phyloP scores from a whole-genome alignment of 1,139 yeast genomes.

The Hansenula lynferdii region DNA sequence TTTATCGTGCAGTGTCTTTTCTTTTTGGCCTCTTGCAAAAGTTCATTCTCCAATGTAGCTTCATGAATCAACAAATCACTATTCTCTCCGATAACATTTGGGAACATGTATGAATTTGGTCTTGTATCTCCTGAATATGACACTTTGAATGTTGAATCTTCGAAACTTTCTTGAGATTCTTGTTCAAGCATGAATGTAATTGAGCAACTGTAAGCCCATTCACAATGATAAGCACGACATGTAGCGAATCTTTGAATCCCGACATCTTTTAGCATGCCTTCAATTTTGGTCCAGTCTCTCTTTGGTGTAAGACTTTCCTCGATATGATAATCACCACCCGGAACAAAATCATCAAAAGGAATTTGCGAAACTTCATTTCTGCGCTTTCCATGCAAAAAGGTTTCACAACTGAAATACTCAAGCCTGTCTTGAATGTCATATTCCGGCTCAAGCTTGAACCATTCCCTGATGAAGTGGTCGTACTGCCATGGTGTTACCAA shows the following conservation, averaged over 20 bases:
- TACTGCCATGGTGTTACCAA: constrained; percentile 78
- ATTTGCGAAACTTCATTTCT: constrained; percentile 26
- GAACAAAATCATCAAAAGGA: constrained; percentile 30
- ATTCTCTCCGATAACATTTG: constrained; percentile 53
- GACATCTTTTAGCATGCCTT: constrained; percentile 20
- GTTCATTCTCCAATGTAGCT: constrained; percentile 81
- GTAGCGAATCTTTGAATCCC: constrained; percentile 39
- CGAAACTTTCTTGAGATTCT: background rate
- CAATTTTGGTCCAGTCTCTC: background rate
- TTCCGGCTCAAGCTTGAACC: constrained; percentile 52
- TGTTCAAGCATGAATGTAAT: constrained; percentile 41
- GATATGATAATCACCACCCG: background rate
- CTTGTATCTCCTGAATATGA: constrained; percentile 96
- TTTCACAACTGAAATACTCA: constrained; percentile 63
- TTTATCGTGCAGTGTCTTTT: constrained; percentile 89
- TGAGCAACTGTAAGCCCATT: constrained; percentile 72
- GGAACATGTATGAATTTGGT: constrained; percentile 60
- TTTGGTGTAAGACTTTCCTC: constrained; percentile 20
- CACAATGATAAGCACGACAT: constrained; percentile 81
- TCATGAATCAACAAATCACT: constrained; percentile 87
- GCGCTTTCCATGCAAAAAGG: constrained; percentile 35
- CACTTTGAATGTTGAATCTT: constrained; percentile 45
- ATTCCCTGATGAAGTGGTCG: constrained; percentile 61
- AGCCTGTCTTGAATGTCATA: constrained; percentile 38
- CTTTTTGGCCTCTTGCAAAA: constrained; percentile 73